Conservation (phyloP, 768 basidiomycete species). For the Suillus paluster region DNA sequence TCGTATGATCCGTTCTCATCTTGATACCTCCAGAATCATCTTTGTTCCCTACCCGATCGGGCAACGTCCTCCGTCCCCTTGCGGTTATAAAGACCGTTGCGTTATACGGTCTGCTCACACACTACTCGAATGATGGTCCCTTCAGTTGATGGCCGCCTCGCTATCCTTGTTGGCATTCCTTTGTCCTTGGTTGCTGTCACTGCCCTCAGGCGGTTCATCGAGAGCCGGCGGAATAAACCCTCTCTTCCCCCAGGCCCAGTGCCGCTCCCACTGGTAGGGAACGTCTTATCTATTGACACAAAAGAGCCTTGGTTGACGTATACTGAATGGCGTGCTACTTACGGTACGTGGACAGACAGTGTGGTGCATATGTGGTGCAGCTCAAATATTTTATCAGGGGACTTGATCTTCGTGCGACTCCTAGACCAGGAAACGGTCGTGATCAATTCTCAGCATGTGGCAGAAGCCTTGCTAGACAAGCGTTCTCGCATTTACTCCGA, state of each 20-base stretch:
- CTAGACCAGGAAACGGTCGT: slow-evolving; percentile 7
- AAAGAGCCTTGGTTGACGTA: slow-evolving; percentile 39
- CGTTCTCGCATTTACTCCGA: slow-evolving; percentile 14
- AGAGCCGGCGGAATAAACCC: no score
- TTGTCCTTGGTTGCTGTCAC: no score
- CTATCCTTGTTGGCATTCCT: no score
- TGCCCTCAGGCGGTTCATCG: no score
- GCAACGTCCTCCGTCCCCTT: no score
- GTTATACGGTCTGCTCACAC: background rate
- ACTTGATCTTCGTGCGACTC: slow-evolving; percentile 5
- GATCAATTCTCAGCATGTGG: slow-evolving; percentile 4
- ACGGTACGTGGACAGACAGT: slow-evolving; percentile 18
- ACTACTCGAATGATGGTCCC: background rate
- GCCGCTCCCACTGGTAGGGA: slow-evolving; percentile 49
- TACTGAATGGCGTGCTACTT: slow-evolving; percentile 34
- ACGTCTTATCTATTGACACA: slow-evolving; percentile 46
- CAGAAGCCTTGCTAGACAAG: slow-evolving; percentile 10
- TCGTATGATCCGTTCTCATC: no score
- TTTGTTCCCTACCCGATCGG: no score
- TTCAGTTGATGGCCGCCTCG: background rate
- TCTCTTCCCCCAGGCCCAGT: slow-evolving; percentile 52
- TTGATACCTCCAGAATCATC: no score
- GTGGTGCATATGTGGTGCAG: background rate
- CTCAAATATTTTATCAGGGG: background rate
- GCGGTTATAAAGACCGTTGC: no score